phyloP scores from a whole-genome alignment of 768 basidiomycete species.

The Cystoderma amianthinum region DNA sequence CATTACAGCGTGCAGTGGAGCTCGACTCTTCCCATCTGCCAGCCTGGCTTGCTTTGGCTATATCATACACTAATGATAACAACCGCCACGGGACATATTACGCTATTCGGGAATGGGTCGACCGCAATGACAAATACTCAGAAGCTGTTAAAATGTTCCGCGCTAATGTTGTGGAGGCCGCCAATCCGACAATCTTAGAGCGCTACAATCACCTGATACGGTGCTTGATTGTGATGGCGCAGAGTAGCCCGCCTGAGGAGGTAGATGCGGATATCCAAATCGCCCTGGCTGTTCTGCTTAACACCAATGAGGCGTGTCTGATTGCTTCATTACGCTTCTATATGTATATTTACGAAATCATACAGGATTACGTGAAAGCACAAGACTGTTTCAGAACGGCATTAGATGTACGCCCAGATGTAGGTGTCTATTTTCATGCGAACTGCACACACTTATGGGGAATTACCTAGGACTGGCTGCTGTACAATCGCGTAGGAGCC shows the following conservation, averaged over 20 bases:
- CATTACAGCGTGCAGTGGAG: slow-evolving; percentile 72
- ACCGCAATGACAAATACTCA: slow-evolving; percentile 51
- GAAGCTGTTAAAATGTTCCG: slow-evolving; percentile 34
- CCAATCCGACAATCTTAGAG: slow-evolving; percentile 23
- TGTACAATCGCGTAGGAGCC: slow-evolving; percentile 92
- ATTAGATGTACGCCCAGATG: slow-evolving; percentile 80
- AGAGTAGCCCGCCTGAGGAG: slow-evolving; percentile 43
- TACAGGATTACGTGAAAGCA: slow-evolving; percentile 84
- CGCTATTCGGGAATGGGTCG: slow-evolving; percentile 82
- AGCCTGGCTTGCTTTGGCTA: slow-evolving; percentile 86
- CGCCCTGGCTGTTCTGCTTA: slow-evolving; percentile 88
- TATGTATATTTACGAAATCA: neutral
- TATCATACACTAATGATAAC: slow-evolving; percentile 88
- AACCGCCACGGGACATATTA: slow-evolving; percentile 68
- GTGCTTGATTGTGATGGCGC: slow-evolving; percentile 79
- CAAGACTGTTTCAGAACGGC: slow-evolving; percentile 93
- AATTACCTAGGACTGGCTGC: slow-evolving; percentile 67
- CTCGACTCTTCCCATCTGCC: slow-evolving; percentile 72
- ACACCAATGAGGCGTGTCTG: slow-evolving; percentile 75
- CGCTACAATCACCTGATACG: slow-evolving; percentile 53
- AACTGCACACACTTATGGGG: slow-evolving; percentile 5
- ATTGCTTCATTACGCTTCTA: slow-evolving; percentile 4
- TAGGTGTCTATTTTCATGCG: slow-evolving; percentile 23
- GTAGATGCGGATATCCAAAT: slow-evolving; percentile 96
- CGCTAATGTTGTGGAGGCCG: slow-evolving; percentile 17